Evolutionary conservation across 345 rosid genomes (phyloP), one percentile per base, ranked within the genome.

Genomic region (Camelina sativa): DNA sequence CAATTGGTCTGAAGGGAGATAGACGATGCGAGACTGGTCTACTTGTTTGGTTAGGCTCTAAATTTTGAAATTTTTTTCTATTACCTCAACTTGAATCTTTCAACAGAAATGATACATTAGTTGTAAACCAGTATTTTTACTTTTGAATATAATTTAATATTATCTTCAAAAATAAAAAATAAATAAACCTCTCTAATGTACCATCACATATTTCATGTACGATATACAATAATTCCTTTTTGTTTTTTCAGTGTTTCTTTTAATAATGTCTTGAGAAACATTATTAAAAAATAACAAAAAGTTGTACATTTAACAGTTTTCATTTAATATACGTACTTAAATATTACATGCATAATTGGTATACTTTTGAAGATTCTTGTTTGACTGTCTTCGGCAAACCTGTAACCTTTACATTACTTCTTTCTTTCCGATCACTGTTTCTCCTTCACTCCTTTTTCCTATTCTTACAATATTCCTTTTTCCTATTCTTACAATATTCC

Each of bases 391-490:
- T 60, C 7, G 35, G 23, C 28, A 59, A 67, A 34, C 41, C 58
- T 72, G 11, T 25, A 48, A 47, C 78, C 78, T 74, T 74, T 37
- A 34, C 71, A 41, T 60, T 52, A 46, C 62, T 37, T 34, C 41
- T 54, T 69, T 7, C 51, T 37, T 69, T 76, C 65, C 40, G n/a
- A 62, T 54, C 76, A 69, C 70, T 54, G 59, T 76, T 68, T 76
- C 75, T 76, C 70, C 51, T 44, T 76, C 74, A 53, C 69, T 76
- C 74, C 74, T 76, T 76, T 76, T 41, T 4, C 16, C 4, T 22
- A 69, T 62, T 67, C 79, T 41, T 17, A 30, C 22, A 66, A 46
- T 58, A 74, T 66, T 60, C 56, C 55, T 76, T 76, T 76, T 41
- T 4, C 16, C 4, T 22, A 69, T 62, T 67, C 79, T 41, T 17